phyloP scores from a whole-genome alignment of 768 basidiomycete species.

The Termitomyces eurrhizus region DNA sequence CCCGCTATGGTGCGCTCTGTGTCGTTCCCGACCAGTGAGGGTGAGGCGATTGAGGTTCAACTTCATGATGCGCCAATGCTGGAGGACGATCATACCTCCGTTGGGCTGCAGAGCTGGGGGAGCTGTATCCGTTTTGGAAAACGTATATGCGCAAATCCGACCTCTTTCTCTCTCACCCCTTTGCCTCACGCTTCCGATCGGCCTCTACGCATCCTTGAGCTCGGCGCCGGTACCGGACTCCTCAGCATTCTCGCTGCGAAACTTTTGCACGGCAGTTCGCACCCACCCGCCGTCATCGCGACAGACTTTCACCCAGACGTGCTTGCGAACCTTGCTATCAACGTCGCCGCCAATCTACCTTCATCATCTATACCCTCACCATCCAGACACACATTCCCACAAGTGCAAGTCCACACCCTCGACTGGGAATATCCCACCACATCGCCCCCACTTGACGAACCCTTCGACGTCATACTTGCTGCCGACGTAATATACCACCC shows the following conservation, averaged over 20 bases:
- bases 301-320: slow-evolving; percentile 82
- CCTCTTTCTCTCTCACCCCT: slow-evolving; percentile 31
- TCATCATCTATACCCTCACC: slow-evolving; percentile 11
- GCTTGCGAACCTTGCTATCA: slow-evolving; percentile 58
- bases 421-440: slow-evolving; percentile 59
- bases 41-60: slow-evolving; percentile 38
- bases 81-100: slow-evolving; percentile 67
- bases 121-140: slow-evolving; percentile 70
- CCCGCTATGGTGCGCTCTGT: slow-evolving; percentile 47
- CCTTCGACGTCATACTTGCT: slow-evolving; percentile 70
- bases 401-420: slow-evolving; percentile 45
- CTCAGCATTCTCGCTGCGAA: slow-evolving; percentile 67
- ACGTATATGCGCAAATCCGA: slow-evolving; percentile 49
- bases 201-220: slow-evolving; percentile 57
- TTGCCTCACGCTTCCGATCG: neutral
- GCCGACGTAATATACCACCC: slow-evolving; percentile 81
- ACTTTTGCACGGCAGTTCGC: slow-evolving; percentile 32
- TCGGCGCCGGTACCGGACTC: slow-evolving; percentile 85
- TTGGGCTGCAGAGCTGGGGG: slow-evolving; percentile 85
- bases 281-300: slow-evolving; percentile 42
- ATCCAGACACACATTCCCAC: neutral
- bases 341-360: slow-evolving; percentile 52
- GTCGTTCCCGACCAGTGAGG: slow-evolving; percentile 31
- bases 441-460: slow-evolving; percentile 29
- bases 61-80: slow-evolving; percentile 69